Percentiles rank a stretch among this genome's conserved stretches.
Conservation (phyloP, 2,329 filamentous ascomycete species). For the Monascus ruber region DNA sequence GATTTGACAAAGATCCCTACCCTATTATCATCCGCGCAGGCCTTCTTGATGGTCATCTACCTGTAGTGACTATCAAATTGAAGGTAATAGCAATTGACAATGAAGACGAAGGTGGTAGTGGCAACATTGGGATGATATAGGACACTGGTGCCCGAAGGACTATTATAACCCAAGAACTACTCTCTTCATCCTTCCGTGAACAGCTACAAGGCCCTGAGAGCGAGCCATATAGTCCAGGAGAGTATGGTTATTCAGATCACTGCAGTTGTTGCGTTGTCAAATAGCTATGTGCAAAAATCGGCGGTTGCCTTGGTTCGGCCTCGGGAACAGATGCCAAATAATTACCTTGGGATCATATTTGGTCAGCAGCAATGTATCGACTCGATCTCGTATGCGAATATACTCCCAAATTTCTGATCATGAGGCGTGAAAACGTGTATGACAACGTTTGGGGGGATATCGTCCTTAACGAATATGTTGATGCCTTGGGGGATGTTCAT, state of each 20-base stretch:
- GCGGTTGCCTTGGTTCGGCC: constrained; percentile 1
- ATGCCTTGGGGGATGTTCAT: neutral
- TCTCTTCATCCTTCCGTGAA: constrained; percentile 1
- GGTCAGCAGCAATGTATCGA: constrained; percentile 4
- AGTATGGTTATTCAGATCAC: constrained; percentile 1
- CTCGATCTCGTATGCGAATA: constrained; percentile 2
- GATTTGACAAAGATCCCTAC: neutral
- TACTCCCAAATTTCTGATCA: constrained; percentile 4
- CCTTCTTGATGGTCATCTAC: constrained; percentile 34
- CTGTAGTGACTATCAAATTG: neutral
- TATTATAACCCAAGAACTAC: constrained; percentile 3
- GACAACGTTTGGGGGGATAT: constrained; percentile 6
- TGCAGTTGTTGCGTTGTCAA: constrained; percentile 2
- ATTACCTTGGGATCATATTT: constrained; percentile 4
- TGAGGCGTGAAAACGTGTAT: constrained; percentile 2
- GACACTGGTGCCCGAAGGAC: constrained; percentile 2
- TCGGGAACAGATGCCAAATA: constrained; percentile 3
- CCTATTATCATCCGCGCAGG: constrained; percentile 22
- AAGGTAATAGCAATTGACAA: neutral
- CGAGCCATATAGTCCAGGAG: constrained; percentile 3
- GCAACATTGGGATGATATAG: constrained; percentile 2
- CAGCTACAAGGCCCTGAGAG: constrained; percentile 1
- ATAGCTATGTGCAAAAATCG: constrained; percentile 1
- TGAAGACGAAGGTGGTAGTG: neutral
- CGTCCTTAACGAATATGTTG: constrained; percentile 5